Evolutionary conservation across 164 flowering plant species (phyloP).

Genomic region (Vitis rupestris): DNA sequence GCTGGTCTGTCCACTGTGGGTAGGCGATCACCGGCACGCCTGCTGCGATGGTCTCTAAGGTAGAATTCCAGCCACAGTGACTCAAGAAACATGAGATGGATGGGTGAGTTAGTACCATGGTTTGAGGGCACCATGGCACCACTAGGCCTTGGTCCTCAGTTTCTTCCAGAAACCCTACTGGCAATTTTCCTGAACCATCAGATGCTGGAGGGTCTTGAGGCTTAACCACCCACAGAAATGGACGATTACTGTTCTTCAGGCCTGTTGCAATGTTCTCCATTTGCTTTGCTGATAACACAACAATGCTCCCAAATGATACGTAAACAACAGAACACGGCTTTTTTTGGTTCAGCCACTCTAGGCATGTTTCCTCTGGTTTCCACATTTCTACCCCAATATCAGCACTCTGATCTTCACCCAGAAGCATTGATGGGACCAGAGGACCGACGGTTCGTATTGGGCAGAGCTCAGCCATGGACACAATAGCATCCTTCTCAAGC

Average conservation of each 20-base stretch:
- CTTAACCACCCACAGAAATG: slow-evolving; percentile 37
- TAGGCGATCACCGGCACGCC: slow-evolving; percentile 22
- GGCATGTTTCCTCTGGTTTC: slow-evolving; percentile 20
- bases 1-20: slow-evolving; percentile 30
- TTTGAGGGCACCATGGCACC: slow-evolving; percentile 24
- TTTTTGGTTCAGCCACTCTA: slow-evolving; percentile 24
- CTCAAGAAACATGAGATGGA: slow-evolving; percentile 21
- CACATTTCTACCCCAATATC: slow-evolving; percentile 16
- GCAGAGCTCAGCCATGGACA: slow-evolving; percentile 17
- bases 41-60: slow-evolving; percentile 16
- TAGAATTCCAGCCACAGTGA: slow-evolving; percentile 39
- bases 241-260: slow-evolving; percentile 9
- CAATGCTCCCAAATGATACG: slow-evolving; percentile 30
- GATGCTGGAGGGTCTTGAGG: background rate
- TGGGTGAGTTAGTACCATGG: slow-evolving; percentile 13
- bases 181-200: slow-evolving; percentile 8
- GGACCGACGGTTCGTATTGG: slow-evolving; percentile 32
- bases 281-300: slow-evolving; percentile 13
- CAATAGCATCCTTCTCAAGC: slow-evolving; percentile 32
- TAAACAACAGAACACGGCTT: slow-evolving; percentile 20
- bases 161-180: slow-evolving; percentile 18
- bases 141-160: slow-evolving; percentile 18
- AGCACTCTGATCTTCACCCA: slow-evolving; percentile 15
- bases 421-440: slow-evolving; percentile 25
- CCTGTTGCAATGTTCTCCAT: slow-evolving; percentile 26